Evolutionary conservation across 352 stramenopile species (phyloP).

Genomic region (Paralagenidium karlingii): DNA sequence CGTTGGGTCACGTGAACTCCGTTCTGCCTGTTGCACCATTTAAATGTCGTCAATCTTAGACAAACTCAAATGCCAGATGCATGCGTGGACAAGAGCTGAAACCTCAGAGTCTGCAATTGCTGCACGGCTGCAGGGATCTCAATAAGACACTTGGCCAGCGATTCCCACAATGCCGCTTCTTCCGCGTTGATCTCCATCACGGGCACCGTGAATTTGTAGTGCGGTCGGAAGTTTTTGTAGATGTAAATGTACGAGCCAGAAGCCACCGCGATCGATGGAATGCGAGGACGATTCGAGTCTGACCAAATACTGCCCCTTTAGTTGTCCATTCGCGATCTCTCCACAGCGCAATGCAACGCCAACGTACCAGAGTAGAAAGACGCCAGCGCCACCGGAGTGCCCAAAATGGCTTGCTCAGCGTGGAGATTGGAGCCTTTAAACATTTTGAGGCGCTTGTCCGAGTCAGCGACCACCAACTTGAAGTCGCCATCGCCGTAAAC

Average conservation of each 20-base stretch:
- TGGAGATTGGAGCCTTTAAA: constrained; percentile 82
- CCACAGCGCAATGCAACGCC: neutral
- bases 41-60: neutral
- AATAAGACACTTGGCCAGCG: constrained; percentile 47
- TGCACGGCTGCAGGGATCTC: constrained; percentile 52
- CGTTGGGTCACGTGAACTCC: constrained; percentile 57
- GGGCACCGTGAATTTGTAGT: constrained; percentile 86
- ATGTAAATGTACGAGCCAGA: constrained; percentile 84
- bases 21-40: constrained; percentile 16
- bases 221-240: constrained; percentile 83
- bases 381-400: constrained; percentile 50
- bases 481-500: constrained; percentile 75
- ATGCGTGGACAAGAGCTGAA: neutral
- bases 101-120: constrained; percentile 54
- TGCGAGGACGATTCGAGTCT: constrained; percentile 52
- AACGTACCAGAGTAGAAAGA: constrained; percentile 61
- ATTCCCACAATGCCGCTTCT: constrained; percentile 61
- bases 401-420: constrained; percentile 69
- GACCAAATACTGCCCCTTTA: too few relatives aligned
- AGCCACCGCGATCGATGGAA: constrained; percentile 76
- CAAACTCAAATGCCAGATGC: neutral
- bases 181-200: constrained; percentile 57
- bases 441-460: constrained; percentile 76
- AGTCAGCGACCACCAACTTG: constrained; percentile 68
- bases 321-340: neutral